Evolutionary conservation across 371 early-diverging fungal species (phyloP).

Genomic region (Mortierella sp.): DNA sequence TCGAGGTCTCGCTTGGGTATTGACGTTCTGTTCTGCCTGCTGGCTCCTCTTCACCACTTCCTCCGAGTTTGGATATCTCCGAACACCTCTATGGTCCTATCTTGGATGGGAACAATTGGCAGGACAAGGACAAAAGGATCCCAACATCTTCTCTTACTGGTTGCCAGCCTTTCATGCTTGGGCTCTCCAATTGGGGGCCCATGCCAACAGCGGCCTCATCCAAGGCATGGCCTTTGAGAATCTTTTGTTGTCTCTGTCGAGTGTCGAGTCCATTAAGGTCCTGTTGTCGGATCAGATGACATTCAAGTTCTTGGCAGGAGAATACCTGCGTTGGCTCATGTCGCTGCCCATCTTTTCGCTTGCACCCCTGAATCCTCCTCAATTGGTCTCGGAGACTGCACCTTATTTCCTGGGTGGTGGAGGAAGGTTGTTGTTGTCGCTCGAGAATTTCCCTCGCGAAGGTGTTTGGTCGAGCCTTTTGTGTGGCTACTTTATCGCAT

Average conservation of each 20-base stretch:
- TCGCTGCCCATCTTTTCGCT: slow-evolving; percentile 38
- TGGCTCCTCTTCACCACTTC: background rate
- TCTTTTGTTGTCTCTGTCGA: background rate
- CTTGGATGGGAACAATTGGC: slow-evolving; percentile 25
- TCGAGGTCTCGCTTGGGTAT: slow-evolving; percentile 30
- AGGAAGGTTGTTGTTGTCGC: slow-evolving; percentile 37
- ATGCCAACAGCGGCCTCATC: background rate
- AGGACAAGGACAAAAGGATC: background rate
- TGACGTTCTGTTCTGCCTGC: slow-evolving; percentile 24
- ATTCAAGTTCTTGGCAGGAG: slow-evolving; percentile 6
- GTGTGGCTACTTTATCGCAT: slow-evolving; percentile 37
- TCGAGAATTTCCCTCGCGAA: slow-evolving; percentile 41
- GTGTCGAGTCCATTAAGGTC: background rate
- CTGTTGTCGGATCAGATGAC: slow-evolving; percentile 5
- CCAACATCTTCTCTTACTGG: slow-evolving; percentile 31
- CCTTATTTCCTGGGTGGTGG: slow-evolving; percentile 49
- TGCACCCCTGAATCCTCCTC: slow-evolving; percentile 29
- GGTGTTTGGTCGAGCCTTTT: slow-evolving; percentile 12
- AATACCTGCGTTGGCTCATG: slow-evolving; percentile 39
- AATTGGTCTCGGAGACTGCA: slow-evolving; percentile 12
- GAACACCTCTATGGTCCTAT: slow-evolving; percentile 25
- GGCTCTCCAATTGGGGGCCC: slow-evolving; percentile 20
- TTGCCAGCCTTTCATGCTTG: slow-evolving; percentile 31
- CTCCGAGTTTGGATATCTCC: slow-evolving; percentile 30
- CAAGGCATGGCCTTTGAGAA: background rate